Base-by-base conservation (phyloP, 2,329 filamentous ascomycete species). In the Trichoderma breve region DNA sequence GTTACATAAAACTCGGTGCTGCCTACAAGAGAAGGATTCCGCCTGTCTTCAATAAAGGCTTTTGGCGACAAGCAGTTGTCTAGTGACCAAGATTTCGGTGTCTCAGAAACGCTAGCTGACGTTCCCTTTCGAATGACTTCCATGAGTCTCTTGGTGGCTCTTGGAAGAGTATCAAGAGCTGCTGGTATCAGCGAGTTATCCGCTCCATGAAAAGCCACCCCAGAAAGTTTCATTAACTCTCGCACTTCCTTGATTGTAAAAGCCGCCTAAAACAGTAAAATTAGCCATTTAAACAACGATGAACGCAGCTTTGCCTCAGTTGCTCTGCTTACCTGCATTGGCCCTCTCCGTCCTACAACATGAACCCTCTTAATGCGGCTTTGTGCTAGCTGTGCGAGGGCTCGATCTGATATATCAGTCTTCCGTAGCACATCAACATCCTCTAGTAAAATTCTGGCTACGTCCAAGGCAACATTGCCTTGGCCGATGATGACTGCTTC, bases 211-310 rank as follows among this genome's bases (percentile, higher is more conserved):
- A 97, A 97, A 15, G 86, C 87, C 11, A 97, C 91, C 0, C 84
- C 84, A 0, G 89, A 87, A 3, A 98, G 86, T 64, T 92, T 92
- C 83, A 97, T 90, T 4, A 99, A 84, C 81, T 99, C 96, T 43
- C 96, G 90, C 18, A 94, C 84, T 83, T 99, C 96, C 81, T 98
- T 98, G 80, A 97, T 97, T 0, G 95, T 98, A 77, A 97, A 98
- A 1, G 96, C 91, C 28, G 94, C 95, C 91, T 95, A 67, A 4
- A 57, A 18, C 34, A 28, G 28, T 3, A 14, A n/a, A 26, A 26
- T 70, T 32, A 62, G 57, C 21, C 11, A 67, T 36, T 6, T 6
- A 47, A 21, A 24, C 3, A 14, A 18, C 11, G 21, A 51, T 43
- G 11, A 34, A 58, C 9, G 18, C 24, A 6, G 9, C 0, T 28